phyloP scores from a whole-genome alignment of 2,329 filamentous ascomycete genomes.

The Xylaria digitata region DNA sequence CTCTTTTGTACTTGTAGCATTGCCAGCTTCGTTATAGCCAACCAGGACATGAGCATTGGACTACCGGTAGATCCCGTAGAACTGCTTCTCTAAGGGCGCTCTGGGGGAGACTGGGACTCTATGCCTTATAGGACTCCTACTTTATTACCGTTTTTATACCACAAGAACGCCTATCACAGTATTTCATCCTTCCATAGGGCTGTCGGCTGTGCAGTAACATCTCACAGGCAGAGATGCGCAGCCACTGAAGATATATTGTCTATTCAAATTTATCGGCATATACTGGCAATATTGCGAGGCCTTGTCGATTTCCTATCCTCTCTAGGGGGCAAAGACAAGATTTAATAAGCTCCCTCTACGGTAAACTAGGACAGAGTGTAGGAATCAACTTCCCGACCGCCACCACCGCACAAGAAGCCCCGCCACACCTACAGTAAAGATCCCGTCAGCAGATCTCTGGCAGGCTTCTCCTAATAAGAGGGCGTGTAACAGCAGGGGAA shows the following conservation, averaged over 20 bases:
- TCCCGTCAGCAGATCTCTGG: slow-evolving; percentile 50
- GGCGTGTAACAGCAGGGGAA: slow-evolving; percentile 42
- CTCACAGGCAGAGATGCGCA: neutral
- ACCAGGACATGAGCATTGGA: slow-evolving; percentile 25
- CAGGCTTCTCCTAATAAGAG: slow-evolving; percentile 46
- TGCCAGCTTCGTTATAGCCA: slow-evolving; percentile 23
- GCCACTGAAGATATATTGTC: slow-evolving; percentile 5
- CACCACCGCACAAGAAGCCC: slow-evolving; percentile 47
- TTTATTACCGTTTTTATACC: slow-evolving; percentile 8
- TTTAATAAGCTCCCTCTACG: slow-evolving; percentile 11
- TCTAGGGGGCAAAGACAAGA: slow-evolving; percentile 8
- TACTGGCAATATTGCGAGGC: neutral
- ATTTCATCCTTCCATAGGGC: neutral
- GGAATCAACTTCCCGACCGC: slow-evolving; percentile 36
- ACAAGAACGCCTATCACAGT: slow-evolving; percentile 27
- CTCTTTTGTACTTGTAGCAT: slow-evolving; percentile 19
- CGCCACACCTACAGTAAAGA: slow-evolving; percentile 48
- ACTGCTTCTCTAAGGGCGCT: slow-evolving; percentile 5
- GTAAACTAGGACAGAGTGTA: slow-evolving; percentile 21
- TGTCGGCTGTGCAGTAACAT: too few species aligned
- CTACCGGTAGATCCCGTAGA: slow-evolving; percentile 36
- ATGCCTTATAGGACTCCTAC: slow-evolving; percentile 23
- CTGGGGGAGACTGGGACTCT: neutral
- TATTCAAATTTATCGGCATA: slow-evolving; percentile 7
- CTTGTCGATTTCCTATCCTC: slow-evolving; percentile 4